Percentiles rank a stretch among this genome's conserved stretches.
These are phyloP conservation scores for Penicillium cataractarum DNA, from an alignment of 495 filamentous ascomycete genomes.

Conservation along the genomic window DNA sequence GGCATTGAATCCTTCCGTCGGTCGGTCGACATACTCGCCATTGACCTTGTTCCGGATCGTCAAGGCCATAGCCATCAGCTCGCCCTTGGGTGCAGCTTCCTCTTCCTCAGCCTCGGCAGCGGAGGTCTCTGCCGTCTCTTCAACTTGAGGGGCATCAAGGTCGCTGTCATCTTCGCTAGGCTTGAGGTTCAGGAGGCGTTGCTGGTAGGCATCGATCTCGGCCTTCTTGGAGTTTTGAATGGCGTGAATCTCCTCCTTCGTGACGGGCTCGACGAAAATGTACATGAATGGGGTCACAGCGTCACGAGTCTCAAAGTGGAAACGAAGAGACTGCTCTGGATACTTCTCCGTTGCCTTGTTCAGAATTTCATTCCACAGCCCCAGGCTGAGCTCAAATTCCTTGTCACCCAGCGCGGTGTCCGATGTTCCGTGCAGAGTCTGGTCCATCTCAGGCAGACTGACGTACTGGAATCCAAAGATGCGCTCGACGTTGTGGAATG, in stretches of 20 bases:
- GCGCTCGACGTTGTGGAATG: conserved; percentile 90
- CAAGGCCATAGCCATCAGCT: conserved; percentile 67
- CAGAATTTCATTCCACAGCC: conserved; percentile 75
- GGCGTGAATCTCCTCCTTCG: conserved; percentile 65
- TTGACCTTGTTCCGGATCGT: conserved; percentile 76
- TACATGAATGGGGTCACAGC: conserved; percentile 72
- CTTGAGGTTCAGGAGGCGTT: conserved; percentile 50
- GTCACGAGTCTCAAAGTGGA: conserved; percentile 84
- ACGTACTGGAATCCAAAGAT: conserved; percentile 99
- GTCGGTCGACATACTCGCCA: conserved; percentile 62
- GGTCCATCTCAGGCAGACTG: conserved; percentile 83
- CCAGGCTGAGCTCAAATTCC: conserved; percentile 84
- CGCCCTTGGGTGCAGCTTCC: conserved; percentile 20
- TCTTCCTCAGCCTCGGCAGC: conserved; percentile 10
- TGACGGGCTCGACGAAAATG: conserved; percentile 84
- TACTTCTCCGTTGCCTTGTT: conserved; percentile 72
- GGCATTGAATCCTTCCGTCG: conserved; percentile 45
- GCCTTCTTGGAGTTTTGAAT: conserved; percentile 70
- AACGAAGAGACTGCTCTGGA: conserved; percentile 71
- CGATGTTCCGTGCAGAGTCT: conserved; percentile 72
- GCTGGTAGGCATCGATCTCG: conserved; percentile 69
- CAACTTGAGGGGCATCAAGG: conserved; percentile 8
- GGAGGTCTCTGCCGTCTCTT: conserved; percentile 5
- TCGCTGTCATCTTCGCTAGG: conserved; percentile 31
- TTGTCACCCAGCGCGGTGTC: conserved; percentile 71